phyloP scores from a whole-genome alignment of 1,284 basidiomycete species.

The Pseudozyma sp. region DNA sequence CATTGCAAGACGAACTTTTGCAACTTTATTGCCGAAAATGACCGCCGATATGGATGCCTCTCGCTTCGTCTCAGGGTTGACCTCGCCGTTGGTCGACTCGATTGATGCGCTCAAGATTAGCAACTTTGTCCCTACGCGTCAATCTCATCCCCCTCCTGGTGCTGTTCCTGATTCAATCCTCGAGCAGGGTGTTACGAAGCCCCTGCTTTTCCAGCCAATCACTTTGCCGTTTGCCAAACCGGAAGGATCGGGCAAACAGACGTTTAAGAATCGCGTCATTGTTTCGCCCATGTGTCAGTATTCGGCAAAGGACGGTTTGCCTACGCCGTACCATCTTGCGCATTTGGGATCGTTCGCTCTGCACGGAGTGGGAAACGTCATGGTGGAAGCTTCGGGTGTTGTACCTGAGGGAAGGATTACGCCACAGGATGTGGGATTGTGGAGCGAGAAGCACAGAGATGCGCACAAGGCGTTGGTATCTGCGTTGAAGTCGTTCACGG shows the following conservation, averaged over 20 bases:
- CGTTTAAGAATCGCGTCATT: conserved; percentile 62
- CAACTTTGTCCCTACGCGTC: conserved; percentile 40
- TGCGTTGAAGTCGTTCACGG: conserved; percentile 76
- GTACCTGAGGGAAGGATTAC: conserved; percentile 82
- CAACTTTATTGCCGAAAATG: conserved; percentile 5
- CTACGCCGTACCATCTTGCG: conserved; percentile 63
- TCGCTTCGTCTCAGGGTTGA: conserved; percentile 47
- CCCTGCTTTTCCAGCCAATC: conserved; percentile 53
- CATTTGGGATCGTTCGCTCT: conserved; percentile 65
- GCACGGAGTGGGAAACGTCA: conserved; percentile 63
- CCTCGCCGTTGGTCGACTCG: conserved; percentile 26
- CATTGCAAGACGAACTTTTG: conserved; percentile 17
- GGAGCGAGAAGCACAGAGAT: conserved; percentile 80
- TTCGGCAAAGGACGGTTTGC: conserved; percentile 59
- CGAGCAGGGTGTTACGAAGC: conserved; percentile 48
- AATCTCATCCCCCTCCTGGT: conserved; percentile 54
- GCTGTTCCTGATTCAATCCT: conserved; percentile 54
- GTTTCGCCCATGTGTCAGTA: conserved; percentile 67
- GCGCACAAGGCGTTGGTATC: conserved; percentile 79
- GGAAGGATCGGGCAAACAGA: conserved; percentile 20
- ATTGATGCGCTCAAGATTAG: conserved; percentile 39
- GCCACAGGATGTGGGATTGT: conserved; percentile 78
- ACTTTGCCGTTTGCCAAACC: conserved; percentile 42
- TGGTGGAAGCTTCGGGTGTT: conserved; percentile 70
- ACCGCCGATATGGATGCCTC: conserved; percentile 33